These are phyloP conservation scores for Aspergillus versicolor DNA, from an alignment of 2,329 filamentous ascomycete species.

Conservation along the genomic window DNA sequence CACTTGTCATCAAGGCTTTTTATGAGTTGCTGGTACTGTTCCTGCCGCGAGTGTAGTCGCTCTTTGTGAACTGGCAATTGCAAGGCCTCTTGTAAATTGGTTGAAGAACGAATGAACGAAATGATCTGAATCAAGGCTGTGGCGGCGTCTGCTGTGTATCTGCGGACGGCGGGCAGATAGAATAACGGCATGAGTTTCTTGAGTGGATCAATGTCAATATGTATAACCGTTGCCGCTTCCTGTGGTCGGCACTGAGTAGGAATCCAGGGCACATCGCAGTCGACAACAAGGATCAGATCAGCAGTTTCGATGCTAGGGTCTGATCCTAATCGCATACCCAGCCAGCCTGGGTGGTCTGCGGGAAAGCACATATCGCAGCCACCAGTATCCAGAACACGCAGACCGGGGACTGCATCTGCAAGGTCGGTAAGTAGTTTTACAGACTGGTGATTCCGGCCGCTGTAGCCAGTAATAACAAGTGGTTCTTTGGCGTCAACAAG, in stretches of 20 bases:
- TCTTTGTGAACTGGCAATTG: too few relatives aligned
- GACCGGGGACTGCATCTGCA: constrained; percentile 48
- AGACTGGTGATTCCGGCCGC: constrained; percentile 45
- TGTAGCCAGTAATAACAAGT: constrained; percentile 53
- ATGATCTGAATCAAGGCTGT: constrained; percentile 69
- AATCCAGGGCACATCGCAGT: constrained; percentile 94
- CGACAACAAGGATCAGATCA: constrained; percentile 79
- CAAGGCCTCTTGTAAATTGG: too few relatives aligned
- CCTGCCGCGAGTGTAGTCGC: too few relatives aligned
- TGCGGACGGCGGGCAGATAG: constrained; percentile 64
- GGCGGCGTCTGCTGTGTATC: constrained; percentile 57
- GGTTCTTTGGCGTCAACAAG: constrained; percentile 50
- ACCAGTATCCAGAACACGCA: constrained; percentile 54
- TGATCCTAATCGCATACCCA: constrained; percentile 71
- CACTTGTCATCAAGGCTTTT: too few relatives aligned
- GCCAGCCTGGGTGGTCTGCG: constrained; percentile 52
- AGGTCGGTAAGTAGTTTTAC: constrained; percentile 47
- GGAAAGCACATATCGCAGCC: constrained; percentile 55
- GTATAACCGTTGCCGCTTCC: constrained; percentile 38
- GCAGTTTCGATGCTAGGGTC: constrained; percentile 73
- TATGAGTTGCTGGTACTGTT: too few relatives aligned
- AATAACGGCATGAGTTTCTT: constrained; percentile 75
- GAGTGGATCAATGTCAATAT: constrained; percentile 66
- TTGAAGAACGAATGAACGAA: constrained; percentile 47
- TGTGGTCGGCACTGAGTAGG: constrained; percentile 67